Evolutionary conservation across 2,329 filamentous ascomycete genomes (phyloP).

Genomic region (Fusarium sp.): DNA sequence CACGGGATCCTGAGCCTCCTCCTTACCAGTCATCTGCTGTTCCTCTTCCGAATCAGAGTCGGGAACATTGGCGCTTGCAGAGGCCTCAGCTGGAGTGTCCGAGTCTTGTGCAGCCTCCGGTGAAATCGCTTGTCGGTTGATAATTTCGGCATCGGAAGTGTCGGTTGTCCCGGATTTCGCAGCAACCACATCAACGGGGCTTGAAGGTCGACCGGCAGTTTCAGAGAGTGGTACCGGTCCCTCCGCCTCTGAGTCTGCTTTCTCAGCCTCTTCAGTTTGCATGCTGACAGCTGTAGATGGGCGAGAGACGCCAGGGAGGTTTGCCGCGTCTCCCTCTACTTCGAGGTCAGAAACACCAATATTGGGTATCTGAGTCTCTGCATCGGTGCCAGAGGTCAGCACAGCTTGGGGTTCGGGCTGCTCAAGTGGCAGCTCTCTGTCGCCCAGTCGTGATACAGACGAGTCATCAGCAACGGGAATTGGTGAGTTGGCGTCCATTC

Average conservation of each 20-base stretch:
- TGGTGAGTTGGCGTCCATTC: constrained; percentile 25
- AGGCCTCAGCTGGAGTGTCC: neutral
- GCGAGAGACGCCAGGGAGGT: neutral
- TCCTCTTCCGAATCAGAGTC: neutral
- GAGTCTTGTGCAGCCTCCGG: neutral
- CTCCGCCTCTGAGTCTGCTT: neutral
- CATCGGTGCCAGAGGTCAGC: neutral
- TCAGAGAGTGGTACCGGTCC: neutral
- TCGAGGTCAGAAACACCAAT: neutral
- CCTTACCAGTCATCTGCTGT: neutral
- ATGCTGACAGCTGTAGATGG: neutral
- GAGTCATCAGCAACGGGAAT: neutral
- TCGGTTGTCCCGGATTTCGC: neutral
- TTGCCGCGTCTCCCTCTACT: neutral
- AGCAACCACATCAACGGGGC: neutral
- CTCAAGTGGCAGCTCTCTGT: neutral
- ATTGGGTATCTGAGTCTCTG: neutral
- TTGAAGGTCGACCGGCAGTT: neutral
- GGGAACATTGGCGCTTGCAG: neutral
- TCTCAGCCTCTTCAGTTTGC: neutral
- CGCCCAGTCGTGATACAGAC: neutral
- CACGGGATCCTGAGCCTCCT: neutral
- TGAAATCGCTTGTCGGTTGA: neutral
- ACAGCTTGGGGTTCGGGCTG: neutral
- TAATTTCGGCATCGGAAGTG: neutral